Evolutionary conservation across 176 grass and related monocot genomes (phyloP), one percentile per base, ranked within the genome.

Genomic region (Eragrostis nindensis): DNA sequence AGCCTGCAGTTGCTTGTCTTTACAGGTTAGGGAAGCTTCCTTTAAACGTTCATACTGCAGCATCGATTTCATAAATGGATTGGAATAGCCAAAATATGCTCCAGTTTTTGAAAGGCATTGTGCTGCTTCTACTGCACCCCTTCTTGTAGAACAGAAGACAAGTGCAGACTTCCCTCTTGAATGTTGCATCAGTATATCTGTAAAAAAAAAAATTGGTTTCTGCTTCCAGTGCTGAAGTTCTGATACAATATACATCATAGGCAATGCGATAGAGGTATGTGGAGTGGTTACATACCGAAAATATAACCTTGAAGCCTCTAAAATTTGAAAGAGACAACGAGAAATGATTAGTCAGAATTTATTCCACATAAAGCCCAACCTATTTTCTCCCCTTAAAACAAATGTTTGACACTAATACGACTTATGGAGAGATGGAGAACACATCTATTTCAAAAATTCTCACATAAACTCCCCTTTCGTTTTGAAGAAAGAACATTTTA

Each of bases 111-210:
- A 94, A 71, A 98, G 88, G 76, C 86, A 93, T 24, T 98, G 92
- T 25, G 92, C 92, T 70, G 88, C 81, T 87, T 98, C 95, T 65
- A 93, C 88, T 80, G 92, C 92, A 61, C 95, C 92, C 88, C 88
- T 98, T 94, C 92, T 98, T 62, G 92, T 98, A 47, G 92, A 94
- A 91, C 95, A 98, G 49, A 98, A 98, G 72, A 98, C 79, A 70
- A 98, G 86, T 62, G 90, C 95, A 71, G 90, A 95, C 73, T 93
- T 98, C 45, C 95, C 92, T 83, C 86, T 95, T 89, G 92, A 95
- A 87, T 95, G 82, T 89, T 98, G 90, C 95, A 95, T 95, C 47
- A 98, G 85, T 80, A 98, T 82, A 74, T 98, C 92, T 98, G 92
- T 38, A n/a, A n/a, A n/a, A 94, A n/a, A 75, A 73, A 52, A 52